Evolutionary conservation across 352 stramenopile species (phyloP).

Genomic region (Phytophthora sp.): DNA sequence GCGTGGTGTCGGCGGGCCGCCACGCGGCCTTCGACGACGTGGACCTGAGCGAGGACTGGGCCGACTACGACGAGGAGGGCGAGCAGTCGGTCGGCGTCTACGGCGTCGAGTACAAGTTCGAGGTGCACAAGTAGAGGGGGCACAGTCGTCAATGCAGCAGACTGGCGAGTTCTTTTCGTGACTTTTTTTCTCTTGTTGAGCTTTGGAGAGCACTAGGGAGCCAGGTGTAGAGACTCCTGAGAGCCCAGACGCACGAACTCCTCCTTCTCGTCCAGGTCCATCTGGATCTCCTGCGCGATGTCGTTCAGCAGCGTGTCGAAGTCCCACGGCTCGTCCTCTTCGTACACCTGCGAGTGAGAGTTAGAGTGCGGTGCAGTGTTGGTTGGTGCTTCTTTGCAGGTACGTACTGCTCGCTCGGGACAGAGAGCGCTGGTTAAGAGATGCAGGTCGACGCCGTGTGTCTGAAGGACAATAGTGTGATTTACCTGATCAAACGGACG

Average conservation of each 20-base stretch:
- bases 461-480: slow-evolving; percentile 22
- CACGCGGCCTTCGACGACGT: slow-evolving; percentile 81
- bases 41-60: slow-evolving; percentile 85
- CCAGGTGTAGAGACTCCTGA: slow-evolving; percentile 29
- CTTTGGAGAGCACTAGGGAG: slow-evolving; percentile 2
- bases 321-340: slow-evolving; percentile 75
- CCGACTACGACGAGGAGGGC: slow-evolving; percentile 86
- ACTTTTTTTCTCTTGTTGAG: not conserved
- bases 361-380: not conserved
- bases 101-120: slow-evolving; percentile 81
- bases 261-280: slow-evolving; percentile 80
- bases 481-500: not conserved
- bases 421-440: slow-evolving; percentile 70
- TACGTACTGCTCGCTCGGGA: slow-evolving; percentile 70
- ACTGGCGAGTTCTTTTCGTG: not conserved
- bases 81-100: slow-evolving; percentile 82
- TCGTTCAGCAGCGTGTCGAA: slow-evolving; percentile 83
- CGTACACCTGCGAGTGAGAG: slow-evolving; percentile 45
- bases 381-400: not conserved
- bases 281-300: slow-evolving; percentile 81
- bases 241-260: slow-evolving; percentile 50
- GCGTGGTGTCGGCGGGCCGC: slow-evolving; percentile 59
- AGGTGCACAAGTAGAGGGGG: slow-evolving; percentile 69
- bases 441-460: slow-evolving; percentile 67
- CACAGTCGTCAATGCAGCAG: not conserved